Percentiles rank a stretch among this genome's conserved stretches.
phyloP scores from a whole-genome alignment of 176 grass and related monocot species.

The Chloris gayana region DNA sequence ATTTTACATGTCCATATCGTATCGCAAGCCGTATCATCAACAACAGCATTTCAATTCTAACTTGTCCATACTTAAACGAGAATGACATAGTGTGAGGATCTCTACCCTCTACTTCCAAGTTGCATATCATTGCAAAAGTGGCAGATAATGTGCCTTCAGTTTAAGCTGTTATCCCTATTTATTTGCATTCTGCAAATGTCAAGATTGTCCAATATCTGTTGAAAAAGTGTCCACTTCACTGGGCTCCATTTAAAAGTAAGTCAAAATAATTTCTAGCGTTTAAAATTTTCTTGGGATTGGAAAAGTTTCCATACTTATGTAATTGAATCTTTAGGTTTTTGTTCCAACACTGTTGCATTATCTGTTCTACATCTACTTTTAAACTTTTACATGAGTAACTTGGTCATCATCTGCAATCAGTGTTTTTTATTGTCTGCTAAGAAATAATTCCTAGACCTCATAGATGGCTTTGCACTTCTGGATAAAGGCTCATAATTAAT shows the following conservation, averaged over 20 bases:
- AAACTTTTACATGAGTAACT: not conserved
- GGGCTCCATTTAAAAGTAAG: not conserved
- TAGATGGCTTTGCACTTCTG: constrained; percentile 2
- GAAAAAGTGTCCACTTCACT: not conserved
- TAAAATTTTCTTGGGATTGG: not conserved
- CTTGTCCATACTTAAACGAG: not conserved
- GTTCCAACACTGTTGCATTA: not conserved
- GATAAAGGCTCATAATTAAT: not conserved
- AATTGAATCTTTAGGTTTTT: not conserved
- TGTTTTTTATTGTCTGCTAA: not conserved
- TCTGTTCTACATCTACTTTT: not conserved
- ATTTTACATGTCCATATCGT: not conserved
- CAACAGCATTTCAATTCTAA: not conserved
- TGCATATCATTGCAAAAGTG: not conserved
- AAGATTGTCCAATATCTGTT: not conserved
- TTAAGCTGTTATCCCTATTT: not conserved
- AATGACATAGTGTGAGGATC: not conserved
- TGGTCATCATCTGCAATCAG: not conserved
- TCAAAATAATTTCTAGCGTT: not conserved
- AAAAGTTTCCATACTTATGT: not conserved
- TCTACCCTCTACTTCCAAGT: not conserved
- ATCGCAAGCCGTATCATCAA: not conserved
- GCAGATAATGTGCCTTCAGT: not conserved
- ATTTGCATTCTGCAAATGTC: not conserved
- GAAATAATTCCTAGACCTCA: not conserved